Base-by-base conservation (phyloP, 352 stramenopile genomes). In the Pseudoperonospora humuli region DNA sequence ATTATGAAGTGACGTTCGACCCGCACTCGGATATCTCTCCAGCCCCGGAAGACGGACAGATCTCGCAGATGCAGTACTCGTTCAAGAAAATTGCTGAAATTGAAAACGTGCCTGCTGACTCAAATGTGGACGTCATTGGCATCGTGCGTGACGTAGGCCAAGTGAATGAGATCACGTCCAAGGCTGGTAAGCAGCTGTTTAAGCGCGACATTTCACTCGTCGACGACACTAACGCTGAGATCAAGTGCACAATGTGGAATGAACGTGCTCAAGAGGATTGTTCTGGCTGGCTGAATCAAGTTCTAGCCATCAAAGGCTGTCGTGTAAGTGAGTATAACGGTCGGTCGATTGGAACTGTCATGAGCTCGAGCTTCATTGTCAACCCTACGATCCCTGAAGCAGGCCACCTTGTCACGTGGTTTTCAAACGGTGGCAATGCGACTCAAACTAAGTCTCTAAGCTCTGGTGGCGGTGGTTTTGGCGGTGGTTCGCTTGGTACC, bases 1-100 rank as follows among this genome's bases (percentile, higher is more conserved):
- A 97, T 49, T 98, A 97, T 60, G 96, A 99, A 64, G 90, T 99
- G 43, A 98, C 90, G 3, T 99, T 99, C 64, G 93, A 98, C 74
- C 68, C 84, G 56, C 85, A 97, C 54, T 90, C 92, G 11, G 86
- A 98, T 31, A 98, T 99, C 62, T 72, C 86, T 21, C 69, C 88
- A 3, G 80, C 83, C 0, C 65, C 78, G 7, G 91, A 98, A 56
- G 87, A 96, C 48, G 73, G 55, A 15, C 62, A 80, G 31, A 98
- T 98, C 54, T 75, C 90, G 51, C 68, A 85, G 44, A 86, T 96
- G 55, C 61, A 82, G 25, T 97, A 96, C 64, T 75, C 87, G 11
- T 97, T 97, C 66, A 84, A 93, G 49, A 96, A 94, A 63, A 98
- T 99, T 61, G 86, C 70, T 14, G 60, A 91, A 18, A 84, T 98